These are phyloP conservation scores for Phialophora chinensis DNA, from an alignment of 2,329 filamentous ascomycete species.

Conservation along the genomic window DNA sequence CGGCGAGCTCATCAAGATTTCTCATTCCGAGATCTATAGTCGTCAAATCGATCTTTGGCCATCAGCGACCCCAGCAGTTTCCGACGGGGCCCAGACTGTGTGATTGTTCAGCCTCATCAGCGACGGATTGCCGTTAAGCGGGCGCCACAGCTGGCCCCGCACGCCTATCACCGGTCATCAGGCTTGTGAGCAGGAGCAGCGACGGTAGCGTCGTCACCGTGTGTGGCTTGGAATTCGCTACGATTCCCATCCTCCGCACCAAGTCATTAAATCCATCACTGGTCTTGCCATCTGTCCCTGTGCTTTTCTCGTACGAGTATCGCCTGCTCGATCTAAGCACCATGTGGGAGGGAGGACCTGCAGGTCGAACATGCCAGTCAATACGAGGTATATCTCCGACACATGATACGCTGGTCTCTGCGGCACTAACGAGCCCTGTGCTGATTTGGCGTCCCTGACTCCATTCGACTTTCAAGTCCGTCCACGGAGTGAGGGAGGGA, in stretches of 20 bases:
- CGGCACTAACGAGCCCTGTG: slow-evolving; percentile 3
- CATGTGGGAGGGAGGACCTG: neutral
- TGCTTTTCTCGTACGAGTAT: neutral
- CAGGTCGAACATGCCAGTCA: neutral
- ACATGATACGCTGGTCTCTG: slow-evolving; percentile 1
- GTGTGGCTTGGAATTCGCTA: neutral
- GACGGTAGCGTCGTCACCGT: neutral
- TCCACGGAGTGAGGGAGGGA: slow-evolving; percentile 15
- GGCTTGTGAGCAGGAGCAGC: neutral
- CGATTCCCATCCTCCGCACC: neutral
- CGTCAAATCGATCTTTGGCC: neutral
- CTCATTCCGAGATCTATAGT: neutral
- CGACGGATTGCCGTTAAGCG: neutral
- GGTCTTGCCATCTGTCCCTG: neutral
- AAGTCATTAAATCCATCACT: neutral
- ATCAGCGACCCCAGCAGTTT: neutral
- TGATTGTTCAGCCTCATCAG: neutral
- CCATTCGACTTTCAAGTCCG: slow-evolving; percentile 18
- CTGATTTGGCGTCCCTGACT: slow-evolving; percentile 15
- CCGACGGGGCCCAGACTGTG: neutral
- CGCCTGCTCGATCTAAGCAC: neutral
- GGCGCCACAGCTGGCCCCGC: neutral
- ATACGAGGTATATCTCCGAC: slow-evolving; percentile 7
- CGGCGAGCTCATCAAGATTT: neutral
- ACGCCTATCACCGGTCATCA: neutral